phyloP scores from a whole-genome alignment of 2,329 filamentous ascomycete species.

The Cytospora leucostoma region DNA sequence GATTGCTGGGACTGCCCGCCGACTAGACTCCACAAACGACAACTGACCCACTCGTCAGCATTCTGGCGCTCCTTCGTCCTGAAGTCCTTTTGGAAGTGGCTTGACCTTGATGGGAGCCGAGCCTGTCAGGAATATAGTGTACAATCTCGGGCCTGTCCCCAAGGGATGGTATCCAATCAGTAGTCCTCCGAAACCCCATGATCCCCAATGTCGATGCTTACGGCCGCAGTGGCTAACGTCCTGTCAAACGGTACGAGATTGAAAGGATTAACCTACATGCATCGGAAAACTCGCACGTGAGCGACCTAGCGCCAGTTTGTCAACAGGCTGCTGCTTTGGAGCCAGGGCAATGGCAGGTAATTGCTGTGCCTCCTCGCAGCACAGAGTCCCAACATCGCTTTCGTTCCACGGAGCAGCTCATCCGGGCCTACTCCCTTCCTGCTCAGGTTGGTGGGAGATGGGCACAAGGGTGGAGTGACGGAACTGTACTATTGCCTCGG shows the following conservation, averaged over 20 bases:
- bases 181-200: not conserved
- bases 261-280: conserved; percentile 8
- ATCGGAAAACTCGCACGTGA: conserved; percentile 8
- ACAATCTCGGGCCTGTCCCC: conserved; percentile 4
- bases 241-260: not conserved
- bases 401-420: not conserved
- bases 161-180: not conserved
- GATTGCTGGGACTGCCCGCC: conserved; percentile 8
- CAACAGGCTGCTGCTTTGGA: not conserved
- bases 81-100: conserved; percentile 2
- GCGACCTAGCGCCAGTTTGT: not conserved
- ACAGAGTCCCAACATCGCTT: not conserved
- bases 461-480: not conserved
- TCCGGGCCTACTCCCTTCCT: not conserved
- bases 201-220: conserved; percentile 7
- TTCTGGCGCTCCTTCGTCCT: conserved; percentile 4
- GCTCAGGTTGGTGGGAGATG: not conserved
- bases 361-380: not conserved
- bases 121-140: not conserved
- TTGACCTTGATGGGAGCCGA: not conserved
- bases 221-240: not conserved
- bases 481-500: not conserved
- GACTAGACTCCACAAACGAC: conserved; percentile 8
- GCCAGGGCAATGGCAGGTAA: not conserved
- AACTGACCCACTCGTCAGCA: not conserved